Base-by-base conservation (phyloP, 2,329 filamentous ascomycete species). In the Neoscytalidium dimidiatum region DNA sequence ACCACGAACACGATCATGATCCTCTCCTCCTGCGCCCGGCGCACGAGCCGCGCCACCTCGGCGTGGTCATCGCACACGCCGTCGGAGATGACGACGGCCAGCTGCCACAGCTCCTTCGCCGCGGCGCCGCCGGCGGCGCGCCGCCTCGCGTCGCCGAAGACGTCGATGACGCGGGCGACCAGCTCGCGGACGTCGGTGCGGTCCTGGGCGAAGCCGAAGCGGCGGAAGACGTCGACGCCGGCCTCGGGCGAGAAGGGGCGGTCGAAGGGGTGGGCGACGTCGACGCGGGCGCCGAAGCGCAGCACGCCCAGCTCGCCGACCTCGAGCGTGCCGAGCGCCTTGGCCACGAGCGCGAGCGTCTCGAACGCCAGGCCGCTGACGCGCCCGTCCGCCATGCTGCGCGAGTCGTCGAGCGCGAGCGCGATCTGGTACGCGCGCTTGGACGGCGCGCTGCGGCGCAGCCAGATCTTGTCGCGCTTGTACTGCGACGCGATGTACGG, bases 401-500 rank as follows among this genome's bases (percentile, higher is more conserved):
- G 92, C 72, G 90, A 94, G 81, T 99, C 95, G 77, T 99, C 95
- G 41, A 99, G 92, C 43, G 95, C 96, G 57, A 99, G 90, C 82
- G 99, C 88, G 77, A 99, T 96, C 79, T 99, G 96, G 80, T 99
- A 99, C 65, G 90, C 90, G 44, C 96, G 90, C 80, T 98, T 98
- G 41, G 90, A 94, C 1, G 96, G 96, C 57, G 97, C 88, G 35
- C 88, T 90, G 64, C 96, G 89, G 14, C 96, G 91, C 90, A 99
- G 96, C 95, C 95, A 99, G 79, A 99, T 99, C 84, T 99, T 99
- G 86, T 99, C 95, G 67, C 95, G 92, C 84, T 97, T 98, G 85
- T 97, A 99, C 75, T 91, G 90, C 0, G 94, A 98, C 1, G 96
- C 95, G 71, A 99, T 98, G 81, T 99, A 99, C 0, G 96, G 95